Percentiles rank a stretch among this genome's conserved stretches.
Conservation (phyloP, 1,139 yeast genomes). For the Spathaspora sp. region DNA sequence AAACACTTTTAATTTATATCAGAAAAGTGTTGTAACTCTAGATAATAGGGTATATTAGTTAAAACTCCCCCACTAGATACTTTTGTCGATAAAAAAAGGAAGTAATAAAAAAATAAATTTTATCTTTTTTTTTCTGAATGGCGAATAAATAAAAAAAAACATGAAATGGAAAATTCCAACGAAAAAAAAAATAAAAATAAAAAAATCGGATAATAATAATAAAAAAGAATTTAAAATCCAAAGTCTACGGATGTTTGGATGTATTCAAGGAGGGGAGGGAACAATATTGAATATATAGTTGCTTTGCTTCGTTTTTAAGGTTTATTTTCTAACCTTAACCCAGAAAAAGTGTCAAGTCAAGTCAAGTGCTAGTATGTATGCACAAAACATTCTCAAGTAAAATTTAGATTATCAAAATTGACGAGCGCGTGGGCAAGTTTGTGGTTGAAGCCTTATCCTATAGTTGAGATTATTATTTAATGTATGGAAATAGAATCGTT, state of each 20-base stretch:
- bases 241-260: background rate
- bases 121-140: background rate
- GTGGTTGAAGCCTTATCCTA: background rate
- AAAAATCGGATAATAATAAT: background rate
- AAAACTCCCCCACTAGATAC: background rate
- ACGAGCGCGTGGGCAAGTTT: constrained; percentile 1
- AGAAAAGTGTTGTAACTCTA: background rate
- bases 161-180: background rate
- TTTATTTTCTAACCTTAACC: background rate
- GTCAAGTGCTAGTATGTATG: no score
- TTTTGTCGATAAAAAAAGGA: background rate
- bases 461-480: background rate
- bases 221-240: no score
- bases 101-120: background rate
- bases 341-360: background rate
- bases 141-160: background rate
- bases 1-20: background rate
- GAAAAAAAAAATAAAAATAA: background rate
- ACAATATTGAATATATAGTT: background rate
- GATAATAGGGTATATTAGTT: no score
- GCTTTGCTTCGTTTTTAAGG: background rate
- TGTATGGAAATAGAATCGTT: background rate
- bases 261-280: background rate
- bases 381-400: no score
- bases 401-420: no score